Percentiles rank a stretch among this genome's conserved stretches.
Conservation (phyloP, 2,329 filamentous ascomycete species). For the Calonectria leucothoes region DNA sequence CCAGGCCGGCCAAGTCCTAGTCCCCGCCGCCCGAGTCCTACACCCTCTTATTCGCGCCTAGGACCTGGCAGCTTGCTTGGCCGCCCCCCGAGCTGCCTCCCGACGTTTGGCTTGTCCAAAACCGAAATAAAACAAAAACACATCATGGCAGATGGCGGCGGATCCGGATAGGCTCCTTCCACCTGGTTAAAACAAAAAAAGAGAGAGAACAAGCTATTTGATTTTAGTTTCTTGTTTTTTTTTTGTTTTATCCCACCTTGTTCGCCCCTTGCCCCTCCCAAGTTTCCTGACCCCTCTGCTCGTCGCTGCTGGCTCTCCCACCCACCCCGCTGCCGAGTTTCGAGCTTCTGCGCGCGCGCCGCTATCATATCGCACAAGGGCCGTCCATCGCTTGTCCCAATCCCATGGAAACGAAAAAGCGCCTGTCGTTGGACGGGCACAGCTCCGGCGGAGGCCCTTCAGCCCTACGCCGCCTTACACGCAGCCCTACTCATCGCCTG, state of each 20-base stretch:
- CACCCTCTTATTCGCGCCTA: conserved; percentile 42
- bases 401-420: conserved; percentile 47
- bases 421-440: conserved; percentile 43
- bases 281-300: conserved; percentile 17
- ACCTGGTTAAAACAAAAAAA: too few relatives aligned
- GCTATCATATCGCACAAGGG: neutral
- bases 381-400: neutral
- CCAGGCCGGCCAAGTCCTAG: conserved; percentile 41
- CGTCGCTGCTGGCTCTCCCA: neutral
- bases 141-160: conserved; percentile 40
- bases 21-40: conserved; percentile 42
- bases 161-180: conserved; percentile 27
- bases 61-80: conserved; percentile 37
- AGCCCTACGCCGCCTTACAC: conserved; percentile 47
- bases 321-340: neutral
- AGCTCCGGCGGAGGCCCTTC: conserved; percentile 41
- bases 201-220: too few relatives aligned
- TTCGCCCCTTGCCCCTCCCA: neutral
- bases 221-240: too few relatives aligned
- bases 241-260: conserved; percentile 18
- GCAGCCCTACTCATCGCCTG: conserved; percentile 47
- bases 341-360: neutral
- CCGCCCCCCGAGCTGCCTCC: conserved; percentile 42
- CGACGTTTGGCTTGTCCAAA: conserved; percentile 23
- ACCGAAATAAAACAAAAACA: conserved; percentile 38